Conservation (phyloP, 2,329 filamentous ascomycete species). For the Trichoderma atrobrunneum region DNA sequence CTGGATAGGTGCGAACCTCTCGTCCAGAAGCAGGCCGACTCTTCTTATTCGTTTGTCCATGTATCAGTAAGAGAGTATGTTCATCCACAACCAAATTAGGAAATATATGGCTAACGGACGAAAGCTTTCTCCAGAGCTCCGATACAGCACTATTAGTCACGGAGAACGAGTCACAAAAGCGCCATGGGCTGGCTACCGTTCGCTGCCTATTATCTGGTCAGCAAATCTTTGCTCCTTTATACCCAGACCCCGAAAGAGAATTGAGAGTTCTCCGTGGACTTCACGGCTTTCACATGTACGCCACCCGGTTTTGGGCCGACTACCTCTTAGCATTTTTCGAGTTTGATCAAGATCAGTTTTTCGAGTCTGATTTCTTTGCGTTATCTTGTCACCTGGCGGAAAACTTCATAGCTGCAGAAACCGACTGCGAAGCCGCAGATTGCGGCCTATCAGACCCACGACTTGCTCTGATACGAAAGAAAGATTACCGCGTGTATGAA, state of each 20-base stretch:
- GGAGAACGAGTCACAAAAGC: not conserved
- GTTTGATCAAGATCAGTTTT: not conserved
- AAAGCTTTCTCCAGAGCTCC: conserved; percentile 8
- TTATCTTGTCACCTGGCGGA: not conserved
- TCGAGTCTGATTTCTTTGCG: not conserved
- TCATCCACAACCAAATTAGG: too few species aligned
- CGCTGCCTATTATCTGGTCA: conserved; percentile 8
- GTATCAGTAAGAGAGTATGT: conserved; percentile 30
- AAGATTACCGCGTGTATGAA: not conserved
- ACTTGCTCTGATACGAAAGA: not conserved
- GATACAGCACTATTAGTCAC: not conserved
- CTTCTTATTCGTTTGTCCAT: conserved; percentile 29
- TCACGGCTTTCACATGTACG: conserved; percentile 20
- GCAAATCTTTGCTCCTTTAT: not conserved
- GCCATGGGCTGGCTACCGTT: conserved; percentile 3
- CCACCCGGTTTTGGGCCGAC: conserved; percentile 16
- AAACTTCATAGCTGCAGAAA: not conserved
- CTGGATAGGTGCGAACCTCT: conserved; percentile 27
- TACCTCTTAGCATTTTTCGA: not conserved
- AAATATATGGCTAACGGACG: not conserved
- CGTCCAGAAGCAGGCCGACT: conserved; percentile 26
- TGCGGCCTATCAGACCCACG: not conserved
- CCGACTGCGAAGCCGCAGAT: not conserved
- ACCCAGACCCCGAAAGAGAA: not conserved
- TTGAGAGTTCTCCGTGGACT: not conserved